These are phyloP conservation scores for Pseudonitzschia multistriata DNA, from an alignment of 108 stramenopile species.

Conservation along the genomic window DNA sequence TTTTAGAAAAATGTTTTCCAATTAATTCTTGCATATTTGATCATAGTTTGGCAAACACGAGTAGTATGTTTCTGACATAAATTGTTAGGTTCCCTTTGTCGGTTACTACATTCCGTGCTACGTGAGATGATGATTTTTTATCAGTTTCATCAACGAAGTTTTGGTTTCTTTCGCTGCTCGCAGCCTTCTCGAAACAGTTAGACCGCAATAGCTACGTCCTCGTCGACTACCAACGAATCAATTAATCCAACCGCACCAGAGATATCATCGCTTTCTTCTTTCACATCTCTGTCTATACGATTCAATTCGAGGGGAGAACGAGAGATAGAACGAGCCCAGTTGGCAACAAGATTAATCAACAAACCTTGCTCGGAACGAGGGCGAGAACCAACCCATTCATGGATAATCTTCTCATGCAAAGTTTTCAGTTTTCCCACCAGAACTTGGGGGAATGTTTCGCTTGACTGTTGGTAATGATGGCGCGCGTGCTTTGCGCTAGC, in stretches of 20 bases:
- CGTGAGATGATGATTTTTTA: too few relatives aligned
- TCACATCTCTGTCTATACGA: not conserved
- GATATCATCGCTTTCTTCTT: not conserved
- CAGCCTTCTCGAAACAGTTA: not conserved
- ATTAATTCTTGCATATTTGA: too few relatives aligned
- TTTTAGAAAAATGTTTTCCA: too few relatives aligned
- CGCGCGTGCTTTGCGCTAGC: not conserved
- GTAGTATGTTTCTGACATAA: too few relatives aligned
- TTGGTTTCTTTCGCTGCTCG: too few relatives aligned
- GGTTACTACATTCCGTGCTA: too few relatives aligned
- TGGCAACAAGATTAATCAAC: constrained; percentile 32
- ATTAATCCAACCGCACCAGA: not conserved
- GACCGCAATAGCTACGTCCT: constrained; percentile 3
- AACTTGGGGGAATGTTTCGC: not conserved
- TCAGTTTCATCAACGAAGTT: too few relatives aligned
- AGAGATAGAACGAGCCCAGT: constrained; percentile 37
- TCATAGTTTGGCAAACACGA: too few relatives aligned
- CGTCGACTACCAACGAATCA: not conserved
- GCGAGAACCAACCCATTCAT: constrained; percentile 13
- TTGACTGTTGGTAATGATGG: not conserved
- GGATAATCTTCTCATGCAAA: constrained; percentile 30
- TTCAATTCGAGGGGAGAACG: constrained; percentile 13
- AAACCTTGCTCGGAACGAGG: constrained; percentile 20
- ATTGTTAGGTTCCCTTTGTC: too few relatives aligned
- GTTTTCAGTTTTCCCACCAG: constrained; percentile 17